Evolutionary conservation across 305 asterid species (phyloP).

Genomic region (Lippia alba): DNA sequence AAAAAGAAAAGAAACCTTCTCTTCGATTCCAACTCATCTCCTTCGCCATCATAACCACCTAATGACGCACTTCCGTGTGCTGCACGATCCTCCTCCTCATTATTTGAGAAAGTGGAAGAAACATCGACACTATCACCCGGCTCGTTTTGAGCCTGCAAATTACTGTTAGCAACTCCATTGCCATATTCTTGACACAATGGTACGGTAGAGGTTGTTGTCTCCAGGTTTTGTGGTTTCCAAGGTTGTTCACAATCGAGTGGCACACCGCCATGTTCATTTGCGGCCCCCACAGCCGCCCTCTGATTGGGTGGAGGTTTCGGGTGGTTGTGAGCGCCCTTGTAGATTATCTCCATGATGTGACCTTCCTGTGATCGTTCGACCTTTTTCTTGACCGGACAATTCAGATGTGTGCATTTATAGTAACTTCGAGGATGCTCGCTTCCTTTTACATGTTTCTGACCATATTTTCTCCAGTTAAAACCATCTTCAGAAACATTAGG

Average conservation of each 20-base stretch:
- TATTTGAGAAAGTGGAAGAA: constrained; percentile 70
- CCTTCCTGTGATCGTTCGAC: constrained; percentile 56
- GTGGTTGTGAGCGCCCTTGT: constrained; percentile 57
- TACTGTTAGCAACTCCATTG: constrained; percentile 34
- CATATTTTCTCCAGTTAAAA: constrained; percentile 68
- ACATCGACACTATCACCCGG: constrained; percentile 56
- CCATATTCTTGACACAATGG: constrained; percentile 46
- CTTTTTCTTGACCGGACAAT: constrained; percentile 57
- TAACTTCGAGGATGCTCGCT: constrained; percentile 58
- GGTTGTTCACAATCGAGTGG: constrained; percentile 35
- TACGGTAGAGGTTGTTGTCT: constrained; percentile 44
- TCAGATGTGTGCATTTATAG: constrained; percentile 52
- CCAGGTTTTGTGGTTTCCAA: constrained; percentile 45
- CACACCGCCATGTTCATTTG: not conserved
- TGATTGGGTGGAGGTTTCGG: constrained; percentile 48
- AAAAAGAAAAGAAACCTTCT: constrained; percentile 52
- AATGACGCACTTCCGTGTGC: constrained; percentile 70
- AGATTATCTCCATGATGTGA: constrained; percentile 47
- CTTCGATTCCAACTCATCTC: constrained; percentile 77
- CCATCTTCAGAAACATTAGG: constrained; percentile 58
- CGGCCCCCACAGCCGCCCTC: constrained; percentile 38
- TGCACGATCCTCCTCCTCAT: constrained; percentile 66
- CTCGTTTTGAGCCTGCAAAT: constrained; percentile 49
- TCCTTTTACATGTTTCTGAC: constrained; percentile 60
- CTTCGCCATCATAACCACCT: constrained; percentile 68